Evolutionary conservation across 768 basidiomycete genomes (phyloP), one percentile per base, ranked within the genome.

Genomic region (Nevesoporus exiguus): DNA sequence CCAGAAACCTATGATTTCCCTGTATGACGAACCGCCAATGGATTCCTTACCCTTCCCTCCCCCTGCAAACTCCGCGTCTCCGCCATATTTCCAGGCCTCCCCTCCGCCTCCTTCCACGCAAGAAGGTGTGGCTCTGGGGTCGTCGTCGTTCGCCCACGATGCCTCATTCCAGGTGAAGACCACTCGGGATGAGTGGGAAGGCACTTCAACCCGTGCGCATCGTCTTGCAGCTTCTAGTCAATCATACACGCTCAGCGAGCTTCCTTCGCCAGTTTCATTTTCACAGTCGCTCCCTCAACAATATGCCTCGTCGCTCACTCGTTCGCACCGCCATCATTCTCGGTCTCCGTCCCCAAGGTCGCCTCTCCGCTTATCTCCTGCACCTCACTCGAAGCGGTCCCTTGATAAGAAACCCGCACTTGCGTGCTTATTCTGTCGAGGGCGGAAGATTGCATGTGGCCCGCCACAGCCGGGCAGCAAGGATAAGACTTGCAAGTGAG

Each of bases 371-470:
- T 10, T 65, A 55, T 69, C 69, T 0, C 68, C 69, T 3, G 30
- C 29, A 11, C 63, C 65, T 2, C 65, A 61, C 24, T 7, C 47
- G 0, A 70, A 69, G 42, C 62, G 71, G 50, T 31, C 60, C 3
- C 40, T 69, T 24, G 71, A 74, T 49, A 82, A 80, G 71, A 85
- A 85, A 57, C 84, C 84, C 15, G 76, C 80, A 3, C 72, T 85
- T 1, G 84, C 84, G 1, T 85, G 84, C 57, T 70, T 83, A 7
- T 86, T 86, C 61, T 86, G 84, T 62, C 75, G 84, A 37, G 83
- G 82, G 6, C 74, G 84, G 39, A 86, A 86, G 70, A 86, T 86
- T 47, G 85, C 85, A 9, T 86, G 85, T 55, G 84, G 85, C 0
- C 79, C 83, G 11, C 81, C 83, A 3, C 60, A 74, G 13, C 75